Evolutionary conservation across 805 yeast genomes (phyloP).

Genomic region (Yamadazyma akitaensis): DNA sequence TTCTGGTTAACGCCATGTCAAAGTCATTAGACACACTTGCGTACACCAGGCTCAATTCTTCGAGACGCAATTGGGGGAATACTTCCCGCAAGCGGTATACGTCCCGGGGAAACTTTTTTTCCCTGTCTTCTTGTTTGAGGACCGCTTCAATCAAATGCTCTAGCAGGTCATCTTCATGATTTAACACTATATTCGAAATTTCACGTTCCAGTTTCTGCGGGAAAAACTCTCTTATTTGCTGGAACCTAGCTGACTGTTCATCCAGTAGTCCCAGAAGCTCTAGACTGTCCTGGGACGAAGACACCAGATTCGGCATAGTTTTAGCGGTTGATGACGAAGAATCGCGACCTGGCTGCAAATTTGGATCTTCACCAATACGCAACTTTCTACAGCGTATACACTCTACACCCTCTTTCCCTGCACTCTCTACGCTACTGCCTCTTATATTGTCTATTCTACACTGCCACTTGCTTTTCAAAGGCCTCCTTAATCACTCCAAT

Average conservation of each 20-base stretch:
- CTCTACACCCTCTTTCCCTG: too few species aligned
- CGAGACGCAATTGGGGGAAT: neutral
- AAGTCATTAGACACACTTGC: neutral
- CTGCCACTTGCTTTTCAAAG: conserved; percentile 33
- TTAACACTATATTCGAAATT: neutral
- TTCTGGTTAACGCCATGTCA: neutral
- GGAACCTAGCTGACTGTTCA: neutral
- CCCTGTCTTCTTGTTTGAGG: neutral
- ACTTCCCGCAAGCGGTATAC: conserved; percentile 4
- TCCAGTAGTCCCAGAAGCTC: neutral
- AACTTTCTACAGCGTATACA: too few species aligned
- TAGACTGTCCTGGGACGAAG: neutral
- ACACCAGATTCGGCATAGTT: neutral
- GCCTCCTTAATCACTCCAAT: conserved; percentile 80
- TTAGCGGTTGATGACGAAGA: neutral
- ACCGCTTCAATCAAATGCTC: neutral
- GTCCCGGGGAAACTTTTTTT: conserved; percentile 1
- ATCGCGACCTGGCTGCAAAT: conserved; percentile 1
- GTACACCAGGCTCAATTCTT: neutral
- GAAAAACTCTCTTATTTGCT: conserved; percentile 1
- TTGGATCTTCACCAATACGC: too few species aligned
- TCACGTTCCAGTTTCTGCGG: neutral
- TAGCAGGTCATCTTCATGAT: neutral
- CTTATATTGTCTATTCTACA: neutral
- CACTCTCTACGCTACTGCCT: too few species aligned